These are phyloP conservation scores for Fusarium fracticaudum DNA, from an alignment of 2,329 filamentous ascomycete genomes.

Conservation along the genomic window DNA sequence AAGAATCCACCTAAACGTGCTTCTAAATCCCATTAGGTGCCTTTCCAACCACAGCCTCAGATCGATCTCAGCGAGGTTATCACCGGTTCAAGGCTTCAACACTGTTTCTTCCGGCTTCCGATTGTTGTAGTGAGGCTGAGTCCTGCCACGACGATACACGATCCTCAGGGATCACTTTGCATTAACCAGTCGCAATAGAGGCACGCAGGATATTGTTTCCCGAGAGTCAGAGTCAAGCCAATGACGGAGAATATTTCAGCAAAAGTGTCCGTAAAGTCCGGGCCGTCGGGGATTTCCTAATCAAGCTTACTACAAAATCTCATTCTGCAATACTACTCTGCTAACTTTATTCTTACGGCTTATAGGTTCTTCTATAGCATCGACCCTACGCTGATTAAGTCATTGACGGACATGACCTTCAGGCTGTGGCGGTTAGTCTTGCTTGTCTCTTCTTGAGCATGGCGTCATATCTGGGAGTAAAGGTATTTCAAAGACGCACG, in stretches of 20 bases:
- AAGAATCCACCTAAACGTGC: fast-evolving
- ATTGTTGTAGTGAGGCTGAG: not conserved
- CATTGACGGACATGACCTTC: not conserved
- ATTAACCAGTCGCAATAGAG: not conserved
- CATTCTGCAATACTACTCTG: not conserved
- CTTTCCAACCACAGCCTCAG: too few relatives aligned
- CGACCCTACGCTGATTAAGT: too few relatives aligned
- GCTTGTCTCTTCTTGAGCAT: not conserved
- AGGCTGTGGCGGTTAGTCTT: too few relatives aligned
- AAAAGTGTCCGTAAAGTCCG: not conserved
- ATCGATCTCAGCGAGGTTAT: fast-evolving
- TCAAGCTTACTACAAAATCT: not conserved
- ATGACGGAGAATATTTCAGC: not conserved
- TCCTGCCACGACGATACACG: not conserved
- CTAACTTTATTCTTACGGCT: not conserved
- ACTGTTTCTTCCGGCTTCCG: not conserved
- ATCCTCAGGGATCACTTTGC: not conserved
- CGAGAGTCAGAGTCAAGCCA: not conserved
- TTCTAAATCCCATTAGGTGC: too few relatives aligned
- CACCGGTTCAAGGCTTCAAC: fast-evolving
- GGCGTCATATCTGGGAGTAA: not conserved
- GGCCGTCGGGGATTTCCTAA: not conserved
- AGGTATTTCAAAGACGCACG: not conserved
- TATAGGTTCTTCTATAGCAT: fast-evolving
- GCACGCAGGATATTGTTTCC: not conserved